phyloP scores from a whole-genome alignment of 768 basidiomycete genomes.

The Pisolithus sp. region DNA sequence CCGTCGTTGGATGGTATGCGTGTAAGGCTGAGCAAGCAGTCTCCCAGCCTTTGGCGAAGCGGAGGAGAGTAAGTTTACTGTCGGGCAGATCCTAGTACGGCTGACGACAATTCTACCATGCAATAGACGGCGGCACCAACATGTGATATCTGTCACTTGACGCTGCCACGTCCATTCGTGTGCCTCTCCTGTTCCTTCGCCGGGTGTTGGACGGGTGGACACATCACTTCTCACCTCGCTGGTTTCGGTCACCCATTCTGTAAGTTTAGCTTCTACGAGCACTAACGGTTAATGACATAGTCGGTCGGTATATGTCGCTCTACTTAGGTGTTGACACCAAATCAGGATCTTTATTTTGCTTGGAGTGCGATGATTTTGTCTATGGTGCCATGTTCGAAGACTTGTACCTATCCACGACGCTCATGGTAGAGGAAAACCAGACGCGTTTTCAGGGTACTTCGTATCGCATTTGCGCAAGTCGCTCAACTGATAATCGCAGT shows the following conservation, averaged over 20 bases:
- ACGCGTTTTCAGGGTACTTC: conserved; percentile 53
- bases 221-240: conserved; percentile 52
- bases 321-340: conserved; percentile 63
- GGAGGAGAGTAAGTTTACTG: conserved; percentile 49
- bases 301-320: not conserved
- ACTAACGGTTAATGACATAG: too few species aligned
- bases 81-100: not conserved
- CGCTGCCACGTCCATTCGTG: conserved; percentile 59
- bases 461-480: not conserved
- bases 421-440: conserved; percentile 54
- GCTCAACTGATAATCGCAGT: conserved; percentile 16
- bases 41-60: conserved; percentile 44
- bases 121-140: conserved; percentile 49
- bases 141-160: conserved; percentile 52
- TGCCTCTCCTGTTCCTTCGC: conserved; percentile 67
- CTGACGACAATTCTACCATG: not conserved
- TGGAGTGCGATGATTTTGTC: conserved; percentile 68
- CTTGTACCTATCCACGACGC: conserved; percentile 35
- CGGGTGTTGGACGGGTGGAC: conserved; percentile 64
- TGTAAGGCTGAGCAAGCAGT: conserved; percentile 37
- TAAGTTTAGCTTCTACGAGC: conserved; percentile 30
- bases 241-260: conserved; percentile 59
- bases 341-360: conserved; percentile 71
- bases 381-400: conserved; percentile 50
- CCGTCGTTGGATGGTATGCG: conserved; percentile 50